Evolutionary conservation across 208 protist genomes (phyloP).

Genomic region (Spongospora subterranea): DNA sequence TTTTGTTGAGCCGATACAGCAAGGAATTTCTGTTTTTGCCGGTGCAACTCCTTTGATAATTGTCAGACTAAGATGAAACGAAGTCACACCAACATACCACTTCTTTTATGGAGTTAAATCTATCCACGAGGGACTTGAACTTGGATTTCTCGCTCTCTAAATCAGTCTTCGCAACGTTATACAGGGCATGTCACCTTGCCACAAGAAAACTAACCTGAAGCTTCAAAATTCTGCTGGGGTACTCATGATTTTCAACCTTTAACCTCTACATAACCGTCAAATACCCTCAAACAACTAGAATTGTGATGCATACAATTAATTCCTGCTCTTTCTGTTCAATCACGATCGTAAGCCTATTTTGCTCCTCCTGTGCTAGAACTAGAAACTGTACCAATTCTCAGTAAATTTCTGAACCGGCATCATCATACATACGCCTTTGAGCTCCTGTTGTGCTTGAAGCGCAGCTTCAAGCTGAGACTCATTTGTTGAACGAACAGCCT

Average conservation of each 20-base stretch:
- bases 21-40: conserved; percentile 40
- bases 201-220: conserved; percentile 29
- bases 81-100: background rate
- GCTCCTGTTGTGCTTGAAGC: background rate
- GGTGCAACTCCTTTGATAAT: background rate
- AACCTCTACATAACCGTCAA: background rate
- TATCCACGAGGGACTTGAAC: conserved; percentile 46
- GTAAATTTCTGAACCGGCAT: too few relatives aligned
- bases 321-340: conserved; percentile 2
- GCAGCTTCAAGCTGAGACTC: background rate
- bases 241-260: conserved; percentile 43
- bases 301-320: too few relatives aligned
- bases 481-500: background rate
- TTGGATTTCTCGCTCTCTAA: background rate
- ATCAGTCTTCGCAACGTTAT: background rate
- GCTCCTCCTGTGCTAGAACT: background rate
- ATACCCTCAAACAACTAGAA: too few relatives aligned
- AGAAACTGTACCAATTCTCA: too few relatives aligned
- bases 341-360: background rate
- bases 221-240: conserved; percentile 33
- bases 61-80: background rate
- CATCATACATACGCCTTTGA: too few relatives aligned
- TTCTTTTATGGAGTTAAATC: conserved; percentile 53
- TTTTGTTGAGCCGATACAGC: conserved; percentile 49
- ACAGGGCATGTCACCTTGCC: background rate